phyloP scores from a whole-genome alignment of 2,329 filamentous ascomycete genomes.

The Xylaria sp. region DNA sequence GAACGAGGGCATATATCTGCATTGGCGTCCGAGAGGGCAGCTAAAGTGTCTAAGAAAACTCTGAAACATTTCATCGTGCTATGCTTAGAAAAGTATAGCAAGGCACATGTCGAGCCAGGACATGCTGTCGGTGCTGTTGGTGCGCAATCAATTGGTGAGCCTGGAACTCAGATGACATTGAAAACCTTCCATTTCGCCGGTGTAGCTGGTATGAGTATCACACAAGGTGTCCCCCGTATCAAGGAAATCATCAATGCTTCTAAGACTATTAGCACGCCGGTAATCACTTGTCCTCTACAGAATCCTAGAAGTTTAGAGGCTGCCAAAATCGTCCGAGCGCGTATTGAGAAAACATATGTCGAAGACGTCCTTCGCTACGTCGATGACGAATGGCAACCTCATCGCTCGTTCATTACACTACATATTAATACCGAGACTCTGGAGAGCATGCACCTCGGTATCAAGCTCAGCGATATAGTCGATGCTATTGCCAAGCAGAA shows the following conservation, averaged over 20 bases:
- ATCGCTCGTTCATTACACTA: constrained; percentile 80
- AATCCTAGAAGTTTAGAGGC: constrained; percentile 80
- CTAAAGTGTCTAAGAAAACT: constrained; percentile 82
- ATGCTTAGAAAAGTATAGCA: constrained; percentile 90
- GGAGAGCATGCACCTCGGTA: constrained; percentile 82
- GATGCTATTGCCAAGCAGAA: constrained; percentile 81
- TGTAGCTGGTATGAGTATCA: constrained; percentile 99
- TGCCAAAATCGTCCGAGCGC: constrained; percentile 89
- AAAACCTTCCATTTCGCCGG: constrained; percentile 99
- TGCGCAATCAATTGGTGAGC: constrained; percentile 97
- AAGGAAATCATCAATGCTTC: constrained; percentile 99
- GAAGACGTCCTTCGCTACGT: constrained; percentile 83
- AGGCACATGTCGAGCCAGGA: constrained; percentile 90
- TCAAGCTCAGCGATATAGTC: constrained; percentile 78
- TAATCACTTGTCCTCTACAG: constrained; percentile 87
- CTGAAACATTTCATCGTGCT: constrained; percentile 80
- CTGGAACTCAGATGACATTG: constrained; percentile 98
- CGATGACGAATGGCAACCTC: constrained; percentile 87
- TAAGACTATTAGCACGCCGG: constrained; percentile 90
- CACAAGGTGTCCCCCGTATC: constrained; percentile 98
- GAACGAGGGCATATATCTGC: constrained; percentile 45
- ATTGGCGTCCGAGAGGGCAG: constrained; percentile 71
- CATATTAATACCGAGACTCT: constrained; percentile 84
- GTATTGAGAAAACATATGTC: constrained; percentile 94
- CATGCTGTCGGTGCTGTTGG: constrained; percentile 96